Conservation (phyloP, 768 basidiomycete species). For the Coprinopsis marcescibilis region DNA sequence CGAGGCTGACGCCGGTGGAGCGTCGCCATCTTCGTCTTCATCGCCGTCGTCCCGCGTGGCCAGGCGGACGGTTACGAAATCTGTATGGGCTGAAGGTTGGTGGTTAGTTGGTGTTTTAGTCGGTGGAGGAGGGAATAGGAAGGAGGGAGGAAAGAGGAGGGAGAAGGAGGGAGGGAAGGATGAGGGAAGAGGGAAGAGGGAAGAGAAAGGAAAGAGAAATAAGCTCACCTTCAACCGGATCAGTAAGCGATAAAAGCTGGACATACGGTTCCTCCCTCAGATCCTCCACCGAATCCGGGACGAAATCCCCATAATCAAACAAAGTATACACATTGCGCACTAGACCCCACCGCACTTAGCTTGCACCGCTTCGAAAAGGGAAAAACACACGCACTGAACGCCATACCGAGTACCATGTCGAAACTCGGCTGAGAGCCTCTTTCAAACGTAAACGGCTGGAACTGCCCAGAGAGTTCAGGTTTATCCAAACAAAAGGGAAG, state of each 20-base stretch:
- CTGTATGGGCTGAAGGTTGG: conserved; percentile 33
- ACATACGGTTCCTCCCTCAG: conserved; percentile 43
- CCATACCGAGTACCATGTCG: conserved; percentile 70
- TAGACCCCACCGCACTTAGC: too few relatives aligned
- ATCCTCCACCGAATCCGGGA: conserved; percentile 28
- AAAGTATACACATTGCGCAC: conserved; percentile 63
- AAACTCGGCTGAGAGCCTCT: conserved; percentile 35
- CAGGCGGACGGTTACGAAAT: conserved; percentile 30
- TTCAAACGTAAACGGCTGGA: conserved; percentile 60
- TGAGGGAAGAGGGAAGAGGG: not conserved
- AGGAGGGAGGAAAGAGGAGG: too few relatives aligned
- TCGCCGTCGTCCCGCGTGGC: conserved; percentile 15
- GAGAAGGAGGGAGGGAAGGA: not conserved
- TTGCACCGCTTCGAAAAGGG: not conserved
- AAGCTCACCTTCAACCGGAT: conserved; percentile 32
- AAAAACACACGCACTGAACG: conserved; percentile 45
- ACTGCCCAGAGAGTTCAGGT: conserved; percentile 32
- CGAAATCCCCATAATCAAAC: conserved; percentile 61
- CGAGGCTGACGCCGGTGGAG: not conserved
- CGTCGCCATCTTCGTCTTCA: not conserved
- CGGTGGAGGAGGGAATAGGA: too few relatives aligned
- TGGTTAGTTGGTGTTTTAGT: too few relatives aligned
- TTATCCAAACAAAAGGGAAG: not conserved
- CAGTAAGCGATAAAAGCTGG: conserved; percentile 56
- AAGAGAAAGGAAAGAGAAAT: not conserved